Base-by-base conservation (phyloP, 2,329 filamentous ascomycete species). In the Beauveria asiatica region DNA sequence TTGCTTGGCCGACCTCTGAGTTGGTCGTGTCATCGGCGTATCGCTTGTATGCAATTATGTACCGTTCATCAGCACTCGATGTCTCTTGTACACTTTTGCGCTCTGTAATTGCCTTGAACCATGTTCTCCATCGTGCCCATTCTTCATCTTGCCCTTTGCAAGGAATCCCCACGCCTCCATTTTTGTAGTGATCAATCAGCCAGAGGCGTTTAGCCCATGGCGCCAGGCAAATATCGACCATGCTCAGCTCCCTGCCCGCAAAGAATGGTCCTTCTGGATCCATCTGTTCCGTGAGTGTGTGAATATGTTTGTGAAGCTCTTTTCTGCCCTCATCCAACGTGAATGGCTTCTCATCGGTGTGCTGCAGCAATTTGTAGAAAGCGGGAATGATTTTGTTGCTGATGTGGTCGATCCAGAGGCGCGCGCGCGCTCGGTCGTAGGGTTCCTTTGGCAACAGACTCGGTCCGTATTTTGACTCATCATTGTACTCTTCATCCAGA, bases 321-420 rank as follows among this genome's bases (percentile, higher is more conserved):
- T 71, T 66, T 5, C 86, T 77, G 30, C 81, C 83, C 46, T 83
- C 75, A 0, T 80, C 76, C 0, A 87, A 70, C 9, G 71, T 75
- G 63, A 78, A 79, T 0, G 67, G 60, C 65, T 82, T 82, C 1
- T 76, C 75, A 0, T 76, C 69, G 5, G 79, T 83, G 65, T 83
- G 80, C 70, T 85, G 81, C 16, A 85, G 67, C 19, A 84, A 72
- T 56, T 83, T 81, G 72, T 92, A 88, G 65, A 87, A 92, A 0
- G 77, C 79, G 0, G 89, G 87, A 17, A 91, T 80, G 60, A 92
- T 84, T 58, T 85, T 77, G 10, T 78, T 82, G 45, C 79, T 83
- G 25, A 89, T 80, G 65, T 88, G 90, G 65, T 92, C 87, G 46
- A 86, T 87, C 88, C 88, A 92, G 55, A 92, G 82, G 39, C 86